Base-by-base conservation (phyloP, 805 yeast genomes). In the Wickerhamomyces strasburgensis region DNA sequence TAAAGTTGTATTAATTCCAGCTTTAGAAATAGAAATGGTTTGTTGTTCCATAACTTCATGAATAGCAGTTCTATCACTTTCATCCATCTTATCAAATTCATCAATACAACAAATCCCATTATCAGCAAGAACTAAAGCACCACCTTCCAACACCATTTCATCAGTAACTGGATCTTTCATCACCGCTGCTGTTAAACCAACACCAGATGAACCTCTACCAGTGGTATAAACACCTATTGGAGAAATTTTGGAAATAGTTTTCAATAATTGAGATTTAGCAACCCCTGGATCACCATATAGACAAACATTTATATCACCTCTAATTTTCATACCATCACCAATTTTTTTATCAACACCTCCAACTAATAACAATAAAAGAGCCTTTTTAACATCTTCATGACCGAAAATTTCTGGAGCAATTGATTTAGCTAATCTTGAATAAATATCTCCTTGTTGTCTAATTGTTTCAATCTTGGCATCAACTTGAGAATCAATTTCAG, bases 31-130 rank as follows among this genome's bases (percentile, higher is more conserved):
- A 16, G 96, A 85, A 41, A 93, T 93, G 2, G 98, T 93, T 63
- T 93, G 98, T 61, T 93, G 98, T 65, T 93, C 98, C 98, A 93
- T 93, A 24, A 93, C 98, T 69, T 90, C 98, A 63, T 90, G 98
- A 56, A 93, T 93, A 2, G 98, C 98, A 0, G 98, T 93, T 56
- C 98, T 73, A 64, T 93, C 98, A 45, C 74, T 65, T 61, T 93
- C 98, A 59, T 90, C 97, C 98, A 93, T 93, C 67, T 93, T 93
- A 64, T 93, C 98, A 56, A 93, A 93, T 68, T 93, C 98, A 73
- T 93, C 98, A 57, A 93, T 93, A 61, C 98, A 93, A 67, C 98
- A 93, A 45, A 93, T 83, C 60, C 98, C 98, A 57, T 90, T 88
- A 64, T 93, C 98, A 0, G 98, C 96, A 39, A 93, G 66, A 6